Evolutionary conservation across 1,139 yeast species (phyloP), one percentile per base, ranked within the genome.

Genomic region (Blastobotrys petasosporus): DNA sequence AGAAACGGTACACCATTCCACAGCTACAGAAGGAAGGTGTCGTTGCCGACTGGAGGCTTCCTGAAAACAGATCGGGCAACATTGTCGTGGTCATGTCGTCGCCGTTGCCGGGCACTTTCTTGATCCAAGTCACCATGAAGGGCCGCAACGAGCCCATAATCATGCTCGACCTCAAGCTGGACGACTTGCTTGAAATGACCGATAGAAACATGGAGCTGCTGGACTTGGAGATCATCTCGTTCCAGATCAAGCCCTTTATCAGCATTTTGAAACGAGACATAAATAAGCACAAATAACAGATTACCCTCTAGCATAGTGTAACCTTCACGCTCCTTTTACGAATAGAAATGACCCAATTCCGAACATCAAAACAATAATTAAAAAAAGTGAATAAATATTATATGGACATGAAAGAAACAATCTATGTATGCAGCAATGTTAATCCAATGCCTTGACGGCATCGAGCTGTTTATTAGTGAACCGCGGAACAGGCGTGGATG

Each of bases 31-130:
- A 60, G 40, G 69, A 66, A 12, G 62, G 61, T 2, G 64, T 66
- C 5, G 55, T 65, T 12, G 44, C 53, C 3, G 60, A 62, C 8
- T 63, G 65, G 56, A 45, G 60, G 15, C 49, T 66, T 13, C 66
- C 68, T 2, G 63, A 60, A 32, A 41, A 61, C 15, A 49, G 59
- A 15, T 39, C 46, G 20, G 46, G 54, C 25, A 56, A 55, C 39
- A 44, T 62, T 36, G 47, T 53, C 9, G 48, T 65, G 31, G 52
- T 57, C 47, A 60, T 66, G 45, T 60, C 63, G 1, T 61, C 66
- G 7, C 68, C 69, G 0, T 54, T 60, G 1, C 68, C 68, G 0
- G 68, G 68, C 15, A 65, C 67, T 1, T 66, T 62, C 56, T 67
- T 64, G 32, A 53, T 67, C n/a, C 58, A 65, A 3, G 48, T 66